phyloP scores from a whole-genome alignment of 2,329 filamentous ascomycete genomes.

The Botrytis cinerea region DNA sequence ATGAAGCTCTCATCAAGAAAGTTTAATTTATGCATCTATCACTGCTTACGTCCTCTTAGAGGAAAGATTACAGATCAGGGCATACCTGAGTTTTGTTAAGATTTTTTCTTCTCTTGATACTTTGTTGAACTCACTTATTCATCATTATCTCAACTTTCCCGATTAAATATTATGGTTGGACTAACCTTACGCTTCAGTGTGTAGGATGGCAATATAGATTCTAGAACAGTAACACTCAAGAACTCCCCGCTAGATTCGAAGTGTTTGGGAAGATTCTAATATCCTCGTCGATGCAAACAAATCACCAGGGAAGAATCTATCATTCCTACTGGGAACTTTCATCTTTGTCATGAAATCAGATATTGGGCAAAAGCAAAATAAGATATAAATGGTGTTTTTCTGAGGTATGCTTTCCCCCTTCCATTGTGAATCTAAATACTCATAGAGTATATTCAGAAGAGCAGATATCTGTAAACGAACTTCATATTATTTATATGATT shows the following conservation, averaged over 20 bases:
- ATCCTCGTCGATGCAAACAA: background rate
- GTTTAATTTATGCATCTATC: background rate
- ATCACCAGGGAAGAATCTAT: accelerated
- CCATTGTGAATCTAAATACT: too few relatives aligned
- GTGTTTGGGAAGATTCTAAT: accelerated
- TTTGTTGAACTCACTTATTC: background rate
- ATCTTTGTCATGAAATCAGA: background rate
- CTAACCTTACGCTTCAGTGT: background rate
- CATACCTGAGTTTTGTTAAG: background rate
- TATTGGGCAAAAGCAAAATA: background rate
- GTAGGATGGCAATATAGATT: background rate
- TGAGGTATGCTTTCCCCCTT: background rate
- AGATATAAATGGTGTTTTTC: background rate
- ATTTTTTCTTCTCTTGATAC: background rate
- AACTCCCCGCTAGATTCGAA: background rate
- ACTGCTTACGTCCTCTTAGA: background rate
- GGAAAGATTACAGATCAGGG: too few relatives aligned
- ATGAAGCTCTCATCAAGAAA: accelerated
- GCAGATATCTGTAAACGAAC: accelerated
- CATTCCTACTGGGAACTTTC: accelerated
- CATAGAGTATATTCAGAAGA: background rate
- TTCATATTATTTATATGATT: accelerated
- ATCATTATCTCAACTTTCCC: background rate
- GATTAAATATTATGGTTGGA: background rate
- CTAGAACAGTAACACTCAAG: background rate